Evolutionary conservation across 1,284 basidiomycete genomes (phyloP).

Genomic region (Dichomitus squalens): DNA sequence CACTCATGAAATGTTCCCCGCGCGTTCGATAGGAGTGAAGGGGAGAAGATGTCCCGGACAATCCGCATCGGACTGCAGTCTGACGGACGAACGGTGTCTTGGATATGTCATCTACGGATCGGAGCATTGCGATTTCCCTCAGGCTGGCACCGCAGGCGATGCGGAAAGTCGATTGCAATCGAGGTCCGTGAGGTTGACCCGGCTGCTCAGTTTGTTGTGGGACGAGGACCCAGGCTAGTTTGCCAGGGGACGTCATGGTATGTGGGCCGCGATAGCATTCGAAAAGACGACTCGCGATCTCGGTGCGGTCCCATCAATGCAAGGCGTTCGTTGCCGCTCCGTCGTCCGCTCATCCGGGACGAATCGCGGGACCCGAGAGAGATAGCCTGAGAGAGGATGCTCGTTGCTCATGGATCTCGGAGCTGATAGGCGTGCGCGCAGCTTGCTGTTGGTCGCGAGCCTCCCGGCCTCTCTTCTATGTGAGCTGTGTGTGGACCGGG

Average conservation of each 20-base stretch:
- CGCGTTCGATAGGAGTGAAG: not conserved
- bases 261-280: not conserved
- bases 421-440: conserved; percentile 15
- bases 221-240: not conserved
- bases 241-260: not conserved
- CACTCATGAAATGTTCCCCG: no score
- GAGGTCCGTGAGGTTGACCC: not conserved
- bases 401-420: no score
- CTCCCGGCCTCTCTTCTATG: not conserved
- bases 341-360: not conserved
- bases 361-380: no score
- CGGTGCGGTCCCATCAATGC: no score
- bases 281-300: not conserved
- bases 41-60: not conserved
- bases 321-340: not conserved
- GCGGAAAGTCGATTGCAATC: not conserved
- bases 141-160: not conserved
- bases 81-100: not conserved
- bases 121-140: not conserved
- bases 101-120: not conserved
- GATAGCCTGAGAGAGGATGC: no score
- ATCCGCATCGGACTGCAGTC: not conserved
- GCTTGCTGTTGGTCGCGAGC: conserved; percentile 5
- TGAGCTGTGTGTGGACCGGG: not conserved
- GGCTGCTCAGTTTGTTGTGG: not conserved